Base-by-base conservation (phyloP, 176 grass and related monocot genomes). In the Lolium rigidum region DNA sequence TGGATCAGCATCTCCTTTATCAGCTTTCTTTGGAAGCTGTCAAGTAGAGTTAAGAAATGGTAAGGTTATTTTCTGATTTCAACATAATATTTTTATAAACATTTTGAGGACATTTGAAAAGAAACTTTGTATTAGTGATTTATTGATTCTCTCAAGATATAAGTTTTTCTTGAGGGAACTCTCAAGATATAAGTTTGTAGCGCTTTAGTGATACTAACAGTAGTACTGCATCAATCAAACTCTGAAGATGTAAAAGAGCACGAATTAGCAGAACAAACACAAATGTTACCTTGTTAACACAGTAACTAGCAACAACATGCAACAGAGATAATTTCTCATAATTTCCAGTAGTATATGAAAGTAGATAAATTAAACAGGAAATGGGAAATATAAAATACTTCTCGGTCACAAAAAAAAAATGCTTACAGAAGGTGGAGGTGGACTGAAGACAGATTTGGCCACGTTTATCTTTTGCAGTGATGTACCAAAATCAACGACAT, bases 401-500 rank as follows among this genome's bases (percentile, higher is more conserved):
- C 25, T 48, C 25, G 63, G 11, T 55, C 38, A 51, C 14, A 12
- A 81, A 79, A 79, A 57, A 41, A 49, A 41, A 22, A 44, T 78
- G 87, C 93, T 93, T 81, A 93, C 93, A 85, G 82, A 49, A 77
- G 93, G 87, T 81, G 95, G 81, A 80, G 93, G 87, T 81, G 95
- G 93, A 65, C 66, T 77, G 38, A 99, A 94, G 73, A 87, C 66
- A 71, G 88, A 84, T 80, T 91, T 96, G n/a, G 44, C 62, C 48
- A 99, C 52, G 7, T 86, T 74, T 62, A 96, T 92, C 84, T 92
- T 99, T 85, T 88, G 65, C 82, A 94, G 76, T 20, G 75, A 11
- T 52, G 82, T 77, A 64, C 90, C 94, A 87, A 94, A 99, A 90
- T 91, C 86, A 77, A 89, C 77, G 13, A 51, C 46, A 79, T 96